phyloP scores from a whole-genome alignment of 352 stramenopile species.

The Phytophthora podocarpi region DNA sequence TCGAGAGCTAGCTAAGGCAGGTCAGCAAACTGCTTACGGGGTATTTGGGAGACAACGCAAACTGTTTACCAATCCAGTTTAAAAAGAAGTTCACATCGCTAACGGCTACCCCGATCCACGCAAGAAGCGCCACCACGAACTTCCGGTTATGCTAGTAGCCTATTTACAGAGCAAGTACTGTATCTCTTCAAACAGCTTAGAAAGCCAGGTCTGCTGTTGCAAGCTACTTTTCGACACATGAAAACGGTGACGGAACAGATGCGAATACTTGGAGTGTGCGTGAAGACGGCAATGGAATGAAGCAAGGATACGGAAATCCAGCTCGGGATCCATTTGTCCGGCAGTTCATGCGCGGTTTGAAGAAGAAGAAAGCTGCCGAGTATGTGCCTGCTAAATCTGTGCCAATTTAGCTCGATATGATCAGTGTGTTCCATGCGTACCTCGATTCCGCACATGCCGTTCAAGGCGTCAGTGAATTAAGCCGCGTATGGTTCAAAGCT shows the following conservation, averaged over 20 bases:
- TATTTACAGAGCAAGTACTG: not conserved
- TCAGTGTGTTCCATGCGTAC: conserved; percentile 1
- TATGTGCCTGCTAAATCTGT: not conserved
- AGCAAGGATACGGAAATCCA: conserved; percentile 5
- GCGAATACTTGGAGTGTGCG: not conserved
- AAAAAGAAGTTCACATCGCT: not conserved
- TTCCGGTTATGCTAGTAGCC: not conserved
- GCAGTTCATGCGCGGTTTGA: conserved; percentile 2
- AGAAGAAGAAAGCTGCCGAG: conserved; percentile 1
- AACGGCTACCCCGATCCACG: not conserved
- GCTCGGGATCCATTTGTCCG: not conserved
- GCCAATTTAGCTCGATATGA: not conserved
- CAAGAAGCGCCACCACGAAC: not conserved
- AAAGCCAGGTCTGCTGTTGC: conserved; percentile 10
- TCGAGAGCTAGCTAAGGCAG: not conserved
- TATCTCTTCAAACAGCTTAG: no score
- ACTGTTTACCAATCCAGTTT: not conserved
- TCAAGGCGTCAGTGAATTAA: not conserved
- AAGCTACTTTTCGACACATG: conserved; percentile 2
- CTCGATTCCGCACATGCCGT: not conserved
- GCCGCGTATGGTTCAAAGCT: conserved; percentile 2
- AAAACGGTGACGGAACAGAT: conserved; percentile 10
- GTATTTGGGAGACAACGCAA: not conserved
- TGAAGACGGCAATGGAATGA: not conserved
- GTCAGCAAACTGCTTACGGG: not conserved